Evolutionary conservation across 352 stramenopile genomes (phyloP).

Genomic region (Pythium myriotylum): DNA sequence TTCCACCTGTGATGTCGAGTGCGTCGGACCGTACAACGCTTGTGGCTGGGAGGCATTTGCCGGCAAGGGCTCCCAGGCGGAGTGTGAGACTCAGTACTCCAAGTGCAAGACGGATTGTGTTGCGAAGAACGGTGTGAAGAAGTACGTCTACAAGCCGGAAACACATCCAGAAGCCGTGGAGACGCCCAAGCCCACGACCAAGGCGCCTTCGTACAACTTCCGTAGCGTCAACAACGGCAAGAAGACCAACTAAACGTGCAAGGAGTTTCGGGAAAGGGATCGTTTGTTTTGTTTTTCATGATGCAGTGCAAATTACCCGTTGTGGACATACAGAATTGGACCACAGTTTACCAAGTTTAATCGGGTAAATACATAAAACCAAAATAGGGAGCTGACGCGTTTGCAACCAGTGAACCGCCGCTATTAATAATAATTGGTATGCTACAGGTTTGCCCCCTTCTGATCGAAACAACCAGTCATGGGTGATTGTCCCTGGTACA

Average conservation of each 20-base stretch:
- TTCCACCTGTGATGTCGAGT: neutral
- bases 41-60: neutral
- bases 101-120: neutral
- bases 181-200: neutral
- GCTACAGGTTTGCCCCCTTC: no score
- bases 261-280: no score
- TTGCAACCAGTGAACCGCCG: no score
- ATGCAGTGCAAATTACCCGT: no score
- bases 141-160: neutral
- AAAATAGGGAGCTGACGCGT: no score
- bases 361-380: no score
- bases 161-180: neutral
- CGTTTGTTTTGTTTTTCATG: no score
- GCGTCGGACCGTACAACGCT: neutral
- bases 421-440: no score
- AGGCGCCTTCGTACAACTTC: constrained; percentile 1
- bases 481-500: no score
- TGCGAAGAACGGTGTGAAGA: neutral
- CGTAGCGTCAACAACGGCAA: neutral
- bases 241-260: neutral
- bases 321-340: no score
- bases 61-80: neutral
- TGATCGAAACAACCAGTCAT: no score
- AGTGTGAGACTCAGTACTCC: neutral
- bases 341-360: no score